Conservation (phyloP, 805 yeast species). For the Lachancea kluyveri region DNA sequence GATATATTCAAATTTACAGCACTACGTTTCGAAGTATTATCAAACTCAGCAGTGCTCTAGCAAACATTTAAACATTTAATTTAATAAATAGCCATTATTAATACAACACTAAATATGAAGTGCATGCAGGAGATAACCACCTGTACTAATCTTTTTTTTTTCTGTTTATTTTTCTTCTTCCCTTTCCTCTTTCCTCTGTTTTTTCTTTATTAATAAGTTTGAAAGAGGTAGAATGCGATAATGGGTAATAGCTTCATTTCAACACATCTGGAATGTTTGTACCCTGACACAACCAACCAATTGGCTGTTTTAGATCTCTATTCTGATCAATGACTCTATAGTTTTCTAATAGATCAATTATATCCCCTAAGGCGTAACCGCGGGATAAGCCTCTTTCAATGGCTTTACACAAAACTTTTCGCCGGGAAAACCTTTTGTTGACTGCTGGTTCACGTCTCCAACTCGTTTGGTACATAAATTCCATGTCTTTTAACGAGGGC, state of each 20-base stretch:
- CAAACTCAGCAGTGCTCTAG: too few relatives aligned
- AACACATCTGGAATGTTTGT: constrained; percentile 30
- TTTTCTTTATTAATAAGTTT: too few relatives aligned
- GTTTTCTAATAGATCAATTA: constrained; percentile 43
- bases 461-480: constrained; percentile 42
- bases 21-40: too few relatives aligned
- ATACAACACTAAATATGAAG: too few relatives aligned
- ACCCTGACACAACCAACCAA: constrained; percentile 39
- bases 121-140: too few relatives aligned
- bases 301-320: constrained; percentile 38
- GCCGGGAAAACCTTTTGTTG: constrained; percentile 45
- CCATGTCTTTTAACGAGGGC: constrained; percentile 46
- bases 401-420: constrained; percentile 50
- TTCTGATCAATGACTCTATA: constrained; percentile 37
- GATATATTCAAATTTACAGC: too few relatives aligned
- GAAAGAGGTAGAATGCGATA: too few relatives aligned
- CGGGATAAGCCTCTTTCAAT: constrained; percentile 43
- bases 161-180: too few relatives aligned
- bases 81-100: too few relatives aligned
- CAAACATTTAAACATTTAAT: too few relatives aligned
- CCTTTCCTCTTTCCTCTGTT: too few relatives aligned
- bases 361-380: constrained; percentile 38
- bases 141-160: too few relatives aligned
- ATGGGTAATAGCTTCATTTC: not conserved
- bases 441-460: constrained; percentile 54